phyloP scores from a whole-genome alignment of 2,329 filamentous ascomycete species.

The Beauveria bassiana region DNA sequence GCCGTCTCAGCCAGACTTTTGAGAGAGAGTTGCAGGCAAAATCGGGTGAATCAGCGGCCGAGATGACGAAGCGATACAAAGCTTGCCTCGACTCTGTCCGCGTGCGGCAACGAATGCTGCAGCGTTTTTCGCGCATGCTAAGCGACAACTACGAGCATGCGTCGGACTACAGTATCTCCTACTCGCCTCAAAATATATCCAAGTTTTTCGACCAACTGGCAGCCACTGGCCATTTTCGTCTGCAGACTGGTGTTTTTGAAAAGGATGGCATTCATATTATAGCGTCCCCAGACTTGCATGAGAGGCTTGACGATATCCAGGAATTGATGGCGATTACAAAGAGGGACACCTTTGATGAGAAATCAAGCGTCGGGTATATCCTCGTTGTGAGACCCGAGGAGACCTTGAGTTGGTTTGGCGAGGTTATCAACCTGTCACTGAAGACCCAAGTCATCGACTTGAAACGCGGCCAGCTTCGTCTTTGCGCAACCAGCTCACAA shows the following conservation, averaged over 20 bases:
- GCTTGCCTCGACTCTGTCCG: constrained; percentile 91
- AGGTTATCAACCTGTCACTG: constrained; percentile 61
- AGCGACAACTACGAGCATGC: constrained; percentile 94
- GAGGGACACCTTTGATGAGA: constrained; percentile 53
- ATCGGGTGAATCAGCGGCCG: constrained; percentile 71
- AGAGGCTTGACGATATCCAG: constrained; percentile 73
- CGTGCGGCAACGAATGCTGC: constrained; percentile 90
- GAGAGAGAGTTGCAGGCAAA: constrained; percentile 82
- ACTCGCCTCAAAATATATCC: constrained; percentile 58
- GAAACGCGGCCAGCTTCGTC: constrained; percentile 74
- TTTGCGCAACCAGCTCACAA: constrained; percentile 83
- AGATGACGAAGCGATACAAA: constrained; percentile 98
- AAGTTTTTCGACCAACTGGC: constrained; percentile 76
- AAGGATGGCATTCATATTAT: constrained; percentile 75
- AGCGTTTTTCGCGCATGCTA: constrained; percentile 85
- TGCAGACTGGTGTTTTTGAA: constrained; percentile 63
- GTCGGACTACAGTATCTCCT: constrained; percentile 84
- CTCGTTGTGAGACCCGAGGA: constrained; percentile 78
- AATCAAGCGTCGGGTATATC: constrained; percentile 68
- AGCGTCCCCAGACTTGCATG: constrained; percentile 70
- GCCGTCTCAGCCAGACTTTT: constrained; percentile 81
- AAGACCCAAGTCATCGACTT: constrained; percentile 76
- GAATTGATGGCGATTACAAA: constrained; percentile 69
- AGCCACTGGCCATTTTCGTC: constrained; percentile 77
- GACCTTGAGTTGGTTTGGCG: constrained; percentile 72